Evolutionary conservation across 1,284 basidiomycete species (phyloP).

Genomic region (Cutaneotrichosporon sp.): DNA sequence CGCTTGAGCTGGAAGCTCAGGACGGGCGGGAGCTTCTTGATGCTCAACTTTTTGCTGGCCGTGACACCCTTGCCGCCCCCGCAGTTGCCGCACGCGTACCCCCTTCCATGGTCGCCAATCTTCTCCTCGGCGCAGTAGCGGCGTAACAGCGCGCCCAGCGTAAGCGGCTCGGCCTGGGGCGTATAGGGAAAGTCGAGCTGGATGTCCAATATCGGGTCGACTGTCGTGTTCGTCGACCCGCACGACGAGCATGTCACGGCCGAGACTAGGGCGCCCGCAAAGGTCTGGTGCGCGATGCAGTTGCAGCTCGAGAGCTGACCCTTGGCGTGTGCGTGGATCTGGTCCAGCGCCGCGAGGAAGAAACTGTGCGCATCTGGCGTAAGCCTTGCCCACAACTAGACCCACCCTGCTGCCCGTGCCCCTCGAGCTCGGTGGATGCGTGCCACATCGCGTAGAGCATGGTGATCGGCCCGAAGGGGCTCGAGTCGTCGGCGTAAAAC

Average conservation of each 20-base stretch:
- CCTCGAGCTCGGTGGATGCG: constrained; percentile 76
- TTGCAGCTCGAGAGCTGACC: constrained; percentile 65
- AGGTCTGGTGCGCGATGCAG: constrained; percentile 90
- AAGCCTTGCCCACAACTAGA: constrained; percentile 17
- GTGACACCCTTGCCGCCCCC: constrained; percentile 43
- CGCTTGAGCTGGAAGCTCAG: constrained; percentile 96
- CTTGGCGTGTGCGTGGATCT: constrained; percentile 76
- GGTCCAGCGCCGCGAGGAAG: constrained; percentile 76
- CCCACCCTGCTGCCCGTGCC: constrained; percentile 82
- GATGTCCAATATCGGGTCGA: constrained; percentile 89
- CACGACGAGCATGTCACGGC: constrained; percentile 82
- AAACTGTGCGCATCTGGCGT: constrained; percentile 56
- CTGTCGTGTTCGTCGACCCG: constrained; percentile 71
- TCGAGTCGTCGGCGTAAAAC: constrained; percentile 70
- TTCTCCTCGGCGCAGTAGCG: constrained; percentile 46
- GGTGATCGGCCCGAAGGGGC: constrained; percentile 77
- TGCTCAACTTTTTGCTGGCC: constrained; percentile 79
- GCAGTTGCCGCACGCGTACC: constrained; percentile 51
- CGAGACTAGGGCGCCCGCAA: constrained; percentile 82
- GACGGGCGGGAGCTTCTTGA: constrained; percentile 83
- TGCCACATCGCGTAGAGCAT: constrained; percentile 88
- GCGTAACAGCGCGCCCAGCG: constrained; percentile 39
- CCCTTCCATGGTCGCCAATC: constrained; percentile 45
- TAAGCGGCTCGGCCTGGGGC: constrained; percentile 14
- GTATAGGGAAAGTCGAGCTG: constrained; percentile 69